Evolutionary conservation across 345 rosid species (phyloP).

Genomic region (Raphanus sativus): DNA sequence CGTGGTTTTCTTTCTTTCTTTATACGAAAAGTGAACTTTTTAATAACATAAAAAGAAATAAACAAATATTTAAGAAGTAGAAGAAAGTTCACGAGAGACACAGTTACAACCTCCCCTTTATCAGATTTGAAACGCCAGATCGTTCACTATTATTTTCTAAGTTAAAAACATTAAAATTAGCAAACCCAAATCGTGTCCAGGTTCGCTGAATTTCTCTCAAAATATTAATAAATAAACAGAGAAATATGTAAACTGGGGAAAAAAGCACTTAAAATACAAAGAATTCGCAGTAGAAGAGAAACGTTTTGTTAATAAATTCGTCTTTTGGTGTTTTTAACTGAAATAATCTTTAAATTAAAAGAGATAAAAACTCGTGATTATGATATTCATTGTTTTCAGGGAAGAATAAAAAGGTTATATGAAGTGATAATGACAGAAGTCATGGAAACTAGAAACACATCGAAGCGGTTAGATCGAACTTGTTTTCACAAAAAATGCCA

Average conservation of each 20-base stretch:
- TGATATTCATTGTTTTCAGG: background rate
- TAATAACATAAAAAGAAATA: background rate
- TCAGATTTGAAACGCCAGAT: conserved; percentile 8
- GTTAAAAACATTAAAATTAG: background rate
- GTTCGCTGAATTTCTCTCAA: conserved; percentile 18
- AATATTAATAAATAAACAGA: background rate
- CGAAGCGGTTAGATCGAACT: conserved; percentile 12
- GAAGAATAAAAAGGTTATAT: background rate
- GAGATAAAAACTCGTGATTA: background rate
- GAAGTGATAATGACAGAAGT: conserved; percentile 31
- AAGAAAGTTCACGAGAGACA: conserved; percentile 18
- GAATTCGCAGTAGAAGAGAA: background rate
- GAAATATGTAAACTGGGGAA: background rate
- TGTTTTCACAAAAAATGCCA: conserved; percentile 9
- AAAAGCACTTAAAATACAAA: background rate
- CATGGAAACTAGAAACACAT: background rate
- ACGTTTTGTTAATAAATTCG: background rate
- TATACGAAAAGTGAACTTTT: background rate
- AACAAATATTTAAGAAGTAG: background rate
- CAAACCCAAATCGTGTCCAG: conserved; percentile 15
- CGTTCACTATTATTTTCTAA: background rate
- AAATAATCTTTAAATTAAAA: background rate
- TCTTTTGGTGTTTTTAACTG: background rate
- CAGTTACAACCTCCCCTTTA: conserved; percentile 26
- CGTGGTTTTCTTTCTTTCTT: conserved; percentile 6